These are phyloP conservation scores for Oenanthe sinensis DNA, from an alignment of 129 eudicot species.

Conservation along the genomic window DNA sequence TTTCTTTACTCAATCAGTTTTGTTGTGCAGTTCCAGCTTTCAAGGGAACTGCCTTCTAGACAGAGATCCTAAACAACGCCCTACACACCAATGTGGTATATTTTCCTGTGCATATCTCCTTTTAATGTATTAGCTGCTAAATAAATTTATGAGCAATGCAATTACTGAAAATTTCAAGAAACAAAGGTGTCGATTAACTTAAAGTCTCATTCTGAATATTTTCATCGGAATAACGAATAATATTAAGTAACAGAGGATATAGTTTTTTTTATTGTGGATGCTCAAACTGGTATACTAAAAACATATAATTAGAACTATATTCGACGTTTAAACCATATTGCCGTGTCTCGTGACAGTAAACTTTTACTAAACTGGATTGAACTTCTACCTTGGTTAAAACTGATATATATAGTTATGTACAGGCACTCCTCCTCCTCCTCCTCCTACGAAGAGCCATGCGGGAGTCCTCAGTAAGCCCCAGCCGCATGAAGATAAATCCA, in stretches of 20 bases:
- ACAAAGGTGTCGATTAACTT: background rate
- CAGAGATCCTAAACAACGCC: conserved; percentile 55
- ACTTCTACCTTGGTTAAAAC: background rate
- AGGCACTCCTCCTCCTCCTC: conserved; percentile 30
- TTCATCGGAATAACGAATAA: background rate
- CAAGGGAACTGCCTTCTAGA: conserved; percentile 82
- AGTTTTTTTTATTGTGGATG: background rate
- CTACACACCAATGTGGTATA: conserved; percentile 68
- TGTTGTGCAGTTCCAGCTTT: conserved; percentile 56
- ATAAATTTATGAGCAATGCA: background rate
- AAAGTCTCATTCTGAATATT: background rate
- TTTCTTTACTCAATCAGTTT: conserved; percentile 7
- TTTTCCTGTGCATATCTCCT: background rate
- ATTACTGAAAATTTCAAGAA: background rate
- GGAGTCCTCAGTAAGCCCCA: conserved; percentile 28
- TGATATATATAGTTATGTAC: background rate
- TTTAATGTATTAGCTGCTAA: background rate
- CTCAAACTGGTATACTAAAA: background rate
- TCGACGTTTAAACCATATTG: background rate
- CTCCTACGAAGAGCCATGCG: conserved; percentile 32
- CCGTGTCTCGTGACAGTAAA: background rate
- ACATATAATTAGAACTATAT: background rate
- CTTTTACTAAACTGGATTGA: background rate
- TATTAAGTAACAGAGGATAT: background rate
- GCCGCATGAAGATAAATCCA: conserved; percentile 35